Evolutionary conservation across 495 filamentous ascomycete species (phyloP), one percentile per base, ranked within the genome.

Genomic region (Sporormia fimetaria): DNA sequence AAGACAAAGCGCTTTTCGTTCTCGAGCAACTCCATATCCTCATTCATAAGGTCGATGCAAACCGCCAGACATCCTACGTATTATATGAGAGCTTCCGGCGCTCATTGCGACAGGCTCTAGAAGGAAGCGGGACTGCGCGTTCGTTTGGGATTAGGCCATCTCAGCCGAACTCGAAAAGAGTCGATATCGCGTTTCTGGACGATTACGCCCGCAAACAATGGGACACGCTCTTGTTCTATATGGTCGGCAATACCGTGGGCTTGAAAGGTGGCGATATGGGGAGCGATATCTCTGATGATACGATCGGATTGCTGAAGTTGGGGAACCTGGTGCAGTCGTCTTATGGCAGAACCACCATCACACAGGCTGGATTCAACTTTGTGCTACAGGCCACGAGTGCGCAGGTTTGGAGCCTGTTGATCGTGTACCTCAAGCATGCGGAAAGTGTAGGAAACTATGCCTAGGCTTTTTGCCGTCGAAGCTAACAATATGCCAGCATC

Each of bases 201-300:
- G 67, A 75, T 20, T 94, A 87, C 62, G 88, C 87, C 10, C 70
- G 80, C 33, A 72, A 69, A 45, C 88, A 94, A 55, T 98, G 92
- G 84, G 92, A 98, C 58, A 79, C 83, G 6, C 92, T 98, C 7
- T 63, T 96, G 22, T 87, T 93, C 58, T 98, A 88, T 57, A 87
- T 98, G 62, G 90, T 98, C 21, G 78, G 79, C 33, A 78, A 70
- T 24, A 71, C 71, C 39, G 74, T 68, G 56, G 69, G 59, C 61
- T 61, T 70, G 58, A n/a, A 62, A 63, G 9, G 56, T 45, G n/a
- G 63, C 63, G 14, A 66, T 70, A 6, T 42, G 11, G 45, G 37
- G 0, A 27, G 35, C n/a, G 43, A 35, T 14, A 77, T 90, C 37
- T 85, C 82, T 51, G 68, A 73, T 29, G 82, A 81, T 5, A 88